These are phyloP conservation scores for Colletotrichum sp. DNA, from an alignment of 2,329 filamentous ascomycete species.

Conservation along the genomic window DNA sequence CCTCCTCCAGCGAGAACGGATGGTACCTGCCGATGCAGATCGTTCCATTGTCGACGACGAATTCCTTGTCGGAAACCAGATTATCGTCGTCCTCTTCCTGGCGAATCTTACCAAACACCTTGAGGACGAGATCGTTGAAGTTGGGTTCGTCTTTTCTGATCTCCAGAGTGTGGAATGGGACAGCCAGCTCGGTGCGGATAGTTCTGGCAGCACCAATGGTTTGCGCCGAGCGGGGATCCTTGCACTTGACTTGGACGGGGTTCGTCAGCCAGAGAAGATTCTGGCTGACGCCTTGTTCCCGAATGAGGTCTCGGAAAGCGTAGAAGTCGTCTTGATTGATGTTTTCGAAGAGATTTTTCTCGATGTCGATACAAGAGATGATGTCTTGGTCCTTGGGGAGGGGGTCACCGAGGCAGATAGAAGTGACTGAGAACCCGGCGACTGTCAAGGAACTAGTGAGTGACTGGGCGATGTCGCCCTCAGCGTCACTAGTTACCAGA, in stretches of 20 bases:
- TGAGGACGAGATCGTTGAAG: neutral
- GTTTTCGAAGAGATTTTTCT: neutral
- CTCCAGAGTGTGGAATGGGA: neutral
- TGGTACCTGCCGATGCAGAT: constrained; percentile 23
- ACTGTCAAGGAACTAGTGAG: neutral
- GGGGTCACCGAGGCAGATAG: neutral
- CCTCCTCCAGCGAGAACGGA: constrained; percentile 28
- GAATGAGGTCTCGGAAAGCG: constrained; percentile 16
- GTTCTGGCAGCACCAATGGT: constrained; percentile 22
- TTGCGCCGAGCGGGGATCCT: constrained; percentile 25
- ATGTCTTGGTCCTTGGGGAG: constrained; percentile 26
- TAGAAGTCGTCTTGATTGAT: constrained; percentile 7
- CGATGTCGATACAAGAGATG: neutral
- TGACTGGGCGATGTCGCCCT: neutral
- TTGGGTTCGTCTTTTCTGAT: neutral
- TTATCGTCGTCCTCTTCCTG: neutral
- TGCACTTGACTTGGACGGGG: constrained; percentile 14
- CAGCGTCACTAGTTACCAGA: rapidly evolving
- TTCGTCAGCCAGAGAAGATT: neutral
- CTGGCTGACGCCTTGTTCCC: neutral
- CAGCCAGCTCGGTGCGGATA: constrained; percentile 22
- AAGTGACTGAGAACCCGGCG: neutral
- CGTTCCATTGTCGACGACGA: neutral
- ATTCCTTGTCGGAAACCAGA: constrained; percentile 4
- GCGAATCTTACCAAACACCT: neutral